Evolutionary conservation across 345 rosid genomes (phyloP).

Genomic region (Raphanus raphanistrum): DNA sequence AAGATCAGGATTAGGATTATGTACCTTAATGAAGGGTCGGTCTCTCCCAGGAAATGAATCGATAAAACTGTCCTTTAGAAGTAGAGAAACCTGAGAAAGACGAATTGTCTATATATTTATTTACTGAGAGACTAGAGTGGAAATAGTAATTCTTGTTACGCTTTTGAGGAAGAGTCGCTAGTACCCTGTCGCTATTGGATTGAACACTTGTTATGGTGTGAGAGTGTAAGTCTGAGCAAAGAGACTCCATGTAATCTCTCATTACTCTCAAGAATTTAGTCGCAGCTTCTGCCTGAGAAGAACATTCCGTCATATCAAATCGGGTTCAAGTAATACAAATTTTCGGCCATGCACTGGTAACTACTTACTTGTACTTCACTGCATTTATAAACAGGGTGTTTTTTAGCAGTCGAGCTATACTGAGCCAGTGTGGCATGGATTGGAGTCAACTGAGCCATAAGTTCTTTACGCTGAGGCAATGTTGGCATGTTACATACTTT

Average conservation of each 20-base stretch:
- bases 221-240: conserved; percentile 77
- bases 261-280: conserved; percentile 62
- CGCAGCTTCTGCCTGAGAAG: conserved; percentile 52
- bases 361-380: conserved; percentile 78
- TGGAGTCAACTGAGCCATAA: conserved; percentile 69
- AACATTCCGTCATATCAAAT: not conserved
- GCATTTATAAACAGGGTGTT: conserved; percentile 79
- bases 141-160: not conserved
- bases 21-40: conserved; percentile 78
- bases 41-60: conserved; percentile 87
- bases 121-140: not conserved
- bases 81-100: conserved; percentile 76
- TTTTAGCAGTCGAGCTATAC: conserved; percentile 59
- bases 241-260: conserved; percentile 79
- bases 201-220: conserved; percentile 94
- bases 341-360: conserved; percentile 2
- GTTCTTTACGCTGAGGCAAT: conserved; percentile 73
- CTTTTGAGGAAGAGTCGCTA: conserved; percentile 13
- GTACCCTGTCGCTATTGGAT: conserved; percentile 86
- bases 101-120: not conserved
- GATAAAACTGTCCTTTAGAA: conserved; percentile 88
- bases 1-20: not conserved
- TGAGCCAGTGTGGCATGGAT: conserved; percentile 61
- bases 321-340: not conserved
- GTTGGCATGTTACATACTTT: conserved; percentile 44